Percentiles rank a stretch among this genome's conserved stretches.
Evolutionary conservation across 805 yeast species (phyloP).

Genomic region (Myxozyma neotropica): DNA sequence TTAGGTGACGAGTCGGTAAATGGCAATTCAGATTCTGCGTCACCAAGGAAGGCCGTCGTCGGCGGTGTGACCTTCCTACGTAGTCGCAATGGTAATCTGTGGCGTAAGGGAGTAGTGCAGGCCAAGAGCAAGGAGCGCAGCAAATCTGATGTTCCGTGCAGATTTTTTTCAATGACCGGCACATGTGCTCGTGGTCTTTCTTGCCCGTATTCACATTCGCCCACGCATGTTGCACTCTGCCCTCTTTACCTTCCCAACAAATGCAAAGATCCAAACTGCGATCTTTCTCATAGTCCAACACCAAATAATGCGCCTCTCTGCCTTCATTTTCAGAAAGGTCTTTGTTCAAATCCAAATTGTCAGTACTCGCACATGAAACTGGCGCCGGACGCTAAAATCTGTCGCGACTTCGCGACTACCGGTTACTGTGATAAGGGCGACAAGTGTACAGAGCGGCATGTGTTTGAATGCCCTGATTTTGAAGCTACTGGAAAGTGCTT

Average conservation of each 20-base stretch:
- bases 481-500: conserved; percentile 64
- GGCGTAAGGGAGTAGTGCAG: conserved; percentile 27
- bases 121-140: conserved; percentile 16
- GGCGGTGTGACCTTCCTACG: conserved; percentile 38
- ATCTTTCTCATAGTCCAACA: conserved; percentile 57
- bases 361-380: conserved; percentile 55
- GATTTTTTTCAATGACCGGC: conserved; percentile 43
- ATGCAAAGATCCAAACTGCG: conserved; percentile 54
- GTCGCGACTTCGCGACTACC: conserved; percentile 67
- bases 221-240: conserved; percentile 58
- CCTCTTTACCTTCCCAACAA: conserved; percentile 50
- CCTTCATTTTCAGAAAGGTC: conserved; percentile 51
- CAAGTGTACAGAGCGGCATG: conserved; percentile 59
- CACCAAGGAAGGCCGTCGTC: conserved; percentile 36
- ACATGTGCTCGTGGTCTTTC: conserved; percentile 54
- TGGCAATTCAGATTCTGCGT: conserved; percentile 1
- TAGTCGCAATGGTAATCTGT: conserved; percentile 34
- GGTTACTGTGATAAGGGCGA: conserved; percentile 70
- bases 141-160: conserved; percentile 37
- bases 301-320: conserved; percentile 68
- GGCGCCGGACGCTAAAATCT: conserved; percentile 50
- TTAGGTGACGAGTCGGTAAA: conserved; percentile 4
- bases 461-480: conserved; percentile 69
- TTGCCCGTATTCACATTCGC: conserved; percentile 60
- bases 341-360: conserved; percentile 55